Percentiles rank a stretch among this genome's conserved stretches.
These are phyloP conservation scores for Megacollybia marginata DNA, from an alignment of 768 basidiomycete genomes.

Conservation along the genomic window DNA sequence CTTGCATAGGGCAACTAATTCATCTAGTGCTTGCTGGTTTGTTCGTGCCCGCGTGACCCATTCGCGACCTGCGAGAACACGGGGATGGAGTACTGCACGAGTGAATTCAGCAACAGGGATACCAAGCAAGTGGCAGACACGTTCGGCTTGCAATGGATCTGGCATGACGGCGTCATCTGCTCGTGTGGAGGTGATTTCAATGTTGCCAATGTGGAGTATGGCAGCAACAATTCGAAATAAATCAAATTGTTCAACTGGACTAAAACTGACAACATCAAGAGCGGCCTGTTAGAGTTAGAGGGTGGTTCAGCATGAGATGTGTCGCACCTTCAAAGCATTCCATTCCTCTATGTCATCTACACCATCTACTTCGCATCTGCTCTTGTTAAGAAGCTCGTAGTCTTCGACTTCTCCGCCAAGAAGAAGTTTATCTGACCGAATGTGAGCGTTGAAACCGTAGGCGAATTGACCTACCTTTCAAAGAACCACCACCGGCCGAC, in stretches of 20 bases:
- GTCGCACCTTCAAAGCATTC: slow-evolving; percentile 61
- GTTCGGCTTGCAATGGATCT: slow-evolving; percentile 80
- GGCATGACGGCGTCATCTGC: slow-evolving; percentile 75
- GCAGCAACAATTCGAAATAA: slow-evolving; percentile 92
- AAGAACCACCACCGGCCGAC: slow-evolving; percentile 57
- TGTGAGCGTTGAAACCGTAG: background rate
- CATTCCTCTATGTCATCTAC: slow-evolving; percentile 91
- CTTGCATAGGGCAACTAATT: slow-evolving; percentile 87
- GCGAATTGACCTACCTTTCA: slow-evolving; percentile 50
- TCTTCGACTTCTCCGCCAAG: slow-evolving; percentile 69
- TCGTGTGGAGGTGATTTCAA: slow-evolving; percentile 69
- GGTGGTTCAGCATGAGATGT: background rate
- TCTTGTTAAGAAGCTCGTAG: slow-evolving; percentile 89
- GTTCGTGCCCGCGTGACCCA: slow-evolving; percentile 95
- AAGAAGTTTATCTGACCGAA: slow-evolving; percentile 54
- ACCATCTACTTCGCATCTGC: slow-evolving; percentile 87
- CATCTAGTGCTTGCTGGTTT: slow-evolving; percentile 85
- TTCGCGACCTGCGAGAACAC: slow-evolving; percentile 89
- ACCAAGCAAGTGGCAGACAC: slow-evolving; percentile 86
- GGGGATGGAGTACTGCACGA: slow-evolving; percentile 81
- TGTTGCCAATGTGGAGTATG: slow-evolving; percentile 94
- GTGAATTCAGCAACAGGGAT: slow-evolving; percentile 83
- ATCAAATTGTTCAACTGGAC: slow-evolving; percentile 76
- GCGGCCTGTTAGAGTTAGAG: slow-evolving; percentile 47
- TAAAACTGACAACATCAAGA: slow-evolving; percentile 85